Evolutionary conservation across 352 stramenopile species (phyloP).

Genomic region (Globisporangium uncinulatum): DNA sequence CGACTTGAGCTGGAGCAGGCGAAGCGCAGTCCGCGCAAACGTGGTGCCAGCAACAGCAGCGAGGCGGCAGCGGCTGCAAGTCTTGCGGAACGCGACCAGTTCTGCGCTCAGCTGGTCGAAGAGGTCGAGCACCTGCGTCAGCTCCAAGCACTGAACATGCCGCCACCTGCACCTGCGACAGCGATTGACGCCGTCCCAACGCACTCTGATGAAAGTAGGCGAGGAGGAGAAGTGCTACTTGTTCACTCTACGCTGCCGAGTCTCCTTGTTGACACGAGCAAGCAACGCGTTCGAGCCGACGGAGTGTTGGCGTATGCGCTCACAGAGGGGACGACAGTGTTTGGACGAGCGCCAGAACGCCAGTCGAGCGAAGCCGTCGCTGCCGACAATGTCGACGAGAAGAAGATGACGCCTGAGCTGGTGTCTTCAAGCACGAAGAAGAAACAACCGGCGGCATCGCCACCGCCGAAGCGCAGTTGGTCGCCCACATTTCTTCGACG

Average conservation of each 20-base stretch:
- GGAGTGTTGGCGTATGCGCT: slow-evolving; percentile 41
- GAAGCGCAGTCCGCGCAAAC: slow-evolving; percentile 20
- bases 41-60: slow-evolving; percentile 20
- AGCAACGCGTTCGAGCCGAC: slow-evolving; percentile 16
- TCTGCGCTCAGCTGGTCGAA: slow-evolving; percentile 38
- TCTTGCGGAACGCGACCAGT: slow-evolving; percentile 41
- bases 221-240: slow-evolving; percentile 12
- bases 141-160: slow-evolving; percentile 14
- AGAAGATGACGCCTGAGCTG: not conserved
- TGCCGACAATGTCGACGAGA: slow-evolving; percentile 12
- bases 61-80: slow-evolving; percentile 17
- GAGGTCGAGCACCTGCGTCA: slow-evolving; percentile 41
- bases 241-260: slow-evolving; percentile 34
- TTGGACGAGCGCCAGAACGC: slow-evolving; percentile 26
- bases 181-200: too few species aligned
- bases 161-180: not conserved
- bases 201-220: too few species aligned
- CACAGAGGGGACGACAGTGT: slow-evolving; percentile 33
- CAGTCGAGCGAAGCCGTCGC: slow-evolving; percentile 13
- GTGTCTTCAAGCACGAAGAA: not conserved
- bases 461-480: slow-evolving; percentile 29
- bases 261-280: slow-evolving; percentile 39
- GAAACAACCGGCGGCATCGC: slow-evolving; percentile 4
- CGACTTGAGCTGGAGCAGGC: slow-evolving; percentile 29
- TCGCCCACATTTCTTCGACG: slow-evolving; percentile 33